These are phyloP conservation scores for Ceratocystis cacaofunesta DNA, from an alignment of 2,329 filamentous ascomycete genomes.

Conservation along the genomic window DNA sequence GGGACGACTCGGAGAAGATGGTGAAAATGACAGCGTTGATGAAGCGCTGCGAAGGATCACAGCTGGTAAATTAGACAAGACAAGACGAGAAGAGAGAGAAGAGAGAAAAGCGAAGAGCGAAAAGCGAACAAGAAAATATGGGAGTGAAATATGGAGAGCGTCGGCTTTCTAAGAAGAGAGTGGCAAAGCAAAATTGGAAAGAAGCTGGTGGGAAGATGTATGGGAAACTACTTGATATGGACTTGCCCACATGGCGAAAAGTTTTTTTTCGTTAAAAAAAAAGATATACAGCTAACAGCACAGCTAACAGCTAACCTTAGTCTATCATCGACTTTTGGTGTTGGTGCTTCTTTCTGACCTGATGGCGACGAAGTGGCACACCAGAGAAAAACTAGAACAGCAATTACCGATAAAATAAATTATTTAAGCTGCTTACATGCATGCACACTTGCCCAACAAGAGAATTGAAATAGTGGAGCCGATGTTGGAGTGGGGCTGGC, in stretches of 20 bases:
- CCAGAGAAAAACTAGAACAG: too few species aligned
- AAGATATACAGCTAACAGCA: background rate
- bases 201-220: background rate
- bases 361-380: too few species aligned
- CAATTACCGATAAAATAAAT: background rate
- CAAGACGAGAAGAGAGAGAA: background rate
- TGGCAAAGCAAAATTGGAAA: background rate
- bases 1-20: background rate
- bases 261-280: background rate
- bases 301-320: too few species aligned
- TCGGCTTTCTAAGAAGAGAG: background rate
- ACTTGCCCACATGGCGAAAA: background rate
- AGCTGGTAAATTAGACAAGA: slow-evolving; percentile 3
- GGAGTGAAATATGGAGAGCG: background rate
- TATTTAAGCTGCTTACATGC: background rate
- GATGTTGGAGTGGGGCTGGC: background rate
- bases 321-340: too few species aligned
- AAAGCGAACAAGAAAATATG: background rate
- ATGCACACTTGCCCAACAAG: background rate
- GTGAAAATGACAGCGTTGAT: background rate
- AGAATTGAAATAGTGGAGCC: background rate
- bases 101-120: background rate
- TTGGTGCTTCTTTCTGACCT: too few species aligned
- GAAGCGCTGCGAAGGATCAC: slow-evolving; percentile 2
- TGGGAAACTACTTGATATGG: too few species aligned